Evolutionary conservation across 2,329 filamentous ascomycete species (phyloP).

Genomic region (Didymella keratinophila): DNA sequence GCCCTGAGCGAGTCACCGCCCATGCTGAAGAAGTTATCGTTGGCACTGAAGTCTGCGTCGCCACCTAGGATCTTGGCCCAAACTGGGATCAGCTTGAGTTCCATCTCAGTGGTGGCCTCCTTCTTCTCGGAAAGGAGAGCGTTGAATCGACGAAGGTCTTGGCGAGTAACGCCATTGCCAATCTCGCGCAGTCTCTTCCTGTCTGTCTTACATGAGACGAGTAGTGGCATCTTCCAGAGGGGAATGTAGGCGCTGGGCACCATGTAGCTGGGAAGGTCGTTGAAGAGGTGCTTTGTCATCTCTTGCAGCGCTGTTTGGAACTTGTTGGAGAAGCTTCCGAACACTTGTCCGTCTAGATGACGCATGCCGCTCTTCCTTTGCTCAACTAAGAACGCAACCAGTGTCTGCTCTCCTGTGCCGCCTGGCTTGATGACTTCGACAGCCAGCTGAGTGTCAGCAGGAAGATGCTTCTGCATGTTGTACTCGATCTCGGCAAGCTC

Average conservation of each 20-base stretch:
- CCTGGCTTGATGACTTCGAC: conserved; percentile 59
- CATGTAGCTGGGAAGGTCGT: conserved; percentile 47
- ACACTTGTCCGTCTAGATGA: conserved; percentile 43
- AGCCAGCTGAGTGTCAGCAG: conserved; percentile 52
- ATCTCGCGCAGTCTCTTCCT: conserved; percentile 48
- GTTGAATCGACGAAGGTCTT: conserved; percentile 45
- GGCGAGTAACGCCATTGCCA: conserved; percentile 40
- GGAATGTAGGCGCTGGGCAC: conserved; percentile 48
- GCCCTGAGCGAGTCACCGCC: conserved; percentile 61
- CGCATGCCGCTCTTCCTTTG: conserved; percentile 40
- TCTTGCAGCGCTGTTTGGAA: conserved; percentile 38
- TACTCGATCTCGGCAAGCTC: conserved; percentile 51
- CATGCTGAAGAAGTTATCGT: conserved; percentile 56
- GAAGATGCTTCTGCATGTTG: conserved; percentile 52
- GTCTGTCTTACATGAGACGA: conserved; percentile 49
- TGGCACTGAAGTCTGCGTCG: conserved; percentile 43
- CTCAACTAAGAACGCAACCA: conserved; percentile 48
- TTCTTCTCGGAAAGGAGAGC: conserved; percentile 55
- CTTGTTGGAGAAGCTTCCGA: conserved; percentile 42
- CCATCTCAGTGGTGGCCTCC: conserved; percentile 42
- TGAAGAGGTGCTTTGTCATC: conserved; percentile 42
- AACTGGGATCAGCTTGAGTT: conserved; percentile 37
- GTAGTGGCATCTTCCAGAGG: conserved; percentile 47
- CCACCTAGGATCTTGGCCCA: conserved; percentile 47
- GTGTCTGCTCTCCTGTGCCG: conserved; percentile 40